Conservation (phyloP, 371 early-diverging fungal species). For the Apophysomyces sp. region DNA sequence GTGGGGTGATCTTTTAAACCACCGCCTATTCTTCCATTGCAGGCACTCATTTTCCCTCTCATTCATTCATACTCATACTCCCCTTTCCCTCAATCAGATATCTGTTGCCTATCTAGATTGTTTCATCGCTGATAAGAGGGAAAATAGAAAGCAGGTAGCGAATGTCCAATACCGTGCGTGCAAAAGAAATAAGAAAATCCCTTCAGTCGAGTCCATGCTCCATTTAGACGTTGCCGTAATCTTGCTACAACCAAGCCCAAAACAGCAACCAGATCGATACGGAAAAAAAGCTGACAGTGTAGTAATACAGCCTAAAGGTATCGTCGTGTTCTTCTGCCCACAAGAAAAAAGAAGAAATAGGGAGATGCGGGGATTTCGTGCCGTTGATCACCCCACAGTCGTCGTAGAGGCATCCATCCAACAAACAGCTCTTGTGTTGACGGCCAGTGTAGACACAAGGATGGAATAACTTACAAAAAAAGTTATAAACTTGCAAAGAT, state of each 20-base stretch:
- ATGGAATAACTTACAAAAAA: background rate
- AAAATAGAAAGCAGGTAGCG: background rate
- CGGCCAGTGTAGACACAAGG: background rate
- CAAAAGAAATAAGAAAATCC: background rate
- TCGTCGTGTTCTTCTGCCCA: background rate
- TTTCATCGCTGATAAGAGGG: background rate
- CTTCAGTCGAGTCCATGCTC: background rate
- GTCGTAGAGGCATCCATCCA: background rate
- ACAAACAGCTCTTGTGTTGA: background rate
- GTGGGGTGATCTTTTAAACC: background rate
- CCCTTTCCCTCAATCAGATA: background rate
- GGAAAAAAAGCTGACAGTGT: background rate
- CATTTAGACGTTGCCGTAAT: background rate
- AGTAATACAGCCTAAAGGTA: background rate
- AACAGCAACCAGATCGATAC: background rate
- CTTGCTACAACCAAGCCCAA: background rate
- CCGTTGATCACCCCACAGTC: background rate
- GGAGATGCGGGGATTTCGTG: background rate
- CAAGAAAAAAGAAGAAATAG: background rate
- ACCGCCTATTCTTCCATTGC: background rate
- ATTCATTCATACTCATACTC: background rate
- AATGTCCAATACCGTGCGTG: background rate
- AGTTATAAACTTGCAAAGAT: background rate
- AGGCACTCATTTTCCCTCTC: background rate
- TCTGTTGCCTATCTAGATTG: background rate